These are phyloP conservation scores for Asterophora lycoperdoides DNA, from an alignment of 768 basidiomycete genomes.

Conservation along the genomic window DNA sequence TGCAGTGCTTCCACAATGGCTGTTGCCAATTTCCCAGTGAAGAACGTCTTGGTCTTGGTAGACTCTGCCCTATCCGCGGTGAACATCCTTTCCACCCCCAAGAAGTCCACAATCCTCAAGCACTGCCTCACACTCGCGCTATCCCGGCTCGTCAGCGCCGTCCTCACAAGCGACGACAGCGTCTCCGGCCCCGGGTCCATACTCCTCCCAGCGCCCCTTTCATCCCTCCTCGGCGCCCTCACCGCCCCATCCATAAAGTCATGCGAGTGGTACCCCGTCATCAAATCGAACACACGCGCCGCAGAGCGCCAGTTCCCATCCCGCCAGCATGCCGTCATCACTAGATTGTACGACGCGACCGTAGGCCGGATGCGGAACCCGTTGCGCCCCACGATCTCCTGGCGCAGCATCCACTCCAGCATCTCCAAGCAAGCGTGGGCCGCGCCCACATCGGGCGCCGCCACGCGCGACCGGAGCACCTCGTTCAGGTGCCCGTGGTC, in stretches of 20 bases:
- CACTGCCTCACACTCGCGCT: conserved; percentile 53
- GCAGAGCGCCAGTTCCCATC: conserved; percentile 60
- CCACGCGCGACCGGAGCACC: conserved; percentile 51
- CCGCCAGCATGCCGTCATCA: conserved; percentile 61
- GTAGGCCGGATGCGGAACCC: conserved; percentile 45
- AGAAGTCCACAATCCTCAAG: conserved; percentile 51
- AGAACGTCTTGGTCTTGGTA: conserved; percentile 36
- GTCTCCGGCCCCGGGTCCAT: conserved; percentile 47
- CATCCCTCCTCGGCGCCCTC: conserved; percentile 35
- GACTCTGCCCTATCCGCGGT: conserved; percentile 12
- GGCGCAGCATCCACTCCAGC: conserved; percentile 67
- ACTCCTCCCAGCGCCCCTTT: conserved; percentile 39
- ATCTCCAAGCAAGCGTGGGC: conserved; percentile 51
- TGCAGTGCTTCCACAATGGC: conserved; percentile 40
- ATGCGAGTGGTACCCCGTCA: conserved; percentile 61
- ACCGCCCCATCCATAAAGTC: conserved; percentile 51
- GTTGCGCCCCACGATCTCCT: conserved; percentile 42
- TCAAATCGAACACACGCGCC: conserved; percentile 56
- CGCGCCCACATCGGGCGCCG: conserved; percentile 33
- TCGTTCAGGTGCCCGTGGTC: conserved; percentile 57
- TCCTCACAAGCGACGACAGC: conserved; percentile 53
- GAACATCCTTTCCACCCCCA: conserved; percentile 37
- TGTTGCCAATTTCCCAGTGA: conserved; percentile 45
- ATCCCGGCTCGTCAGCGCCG: conserved; percentile 51
- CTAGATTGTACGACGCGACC: conserved; percentile 54